Evolutionary conservation across 495 filamentous ascomycete genomes (phyloP).

Genomic region (Penicillium steckii): DNA sequence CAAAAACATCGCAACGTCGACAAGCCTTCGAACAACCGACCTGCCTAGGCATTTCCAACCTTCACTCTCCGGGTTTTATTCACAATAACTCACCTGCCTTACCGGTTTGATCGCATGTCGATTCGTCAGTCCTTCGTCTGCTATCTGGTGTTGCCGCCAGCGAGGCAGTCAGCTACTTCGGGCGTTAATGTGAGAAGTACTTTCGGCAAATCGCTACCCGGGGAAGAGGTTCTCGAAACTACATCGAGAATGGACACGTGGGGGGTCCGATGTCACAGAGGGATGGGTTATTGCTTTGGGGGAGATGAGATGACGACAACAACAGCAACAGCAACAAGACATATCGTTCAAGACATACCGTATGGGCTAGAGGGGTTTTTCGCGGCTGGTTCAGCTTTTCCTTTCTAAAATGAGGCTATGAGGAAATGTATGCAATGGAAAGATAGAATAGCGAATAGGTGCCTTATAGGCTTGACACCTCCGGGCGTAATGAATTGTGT

Average conservation of each 20-base stretch:
- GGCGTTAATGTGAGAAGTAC: neutral
- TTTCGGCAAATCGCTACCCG: neutral
- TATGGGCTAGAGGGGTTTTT: no score
- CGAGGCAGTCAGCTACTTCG: constrained; percentile 2
- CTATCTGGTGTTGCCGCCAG: constrained; percentile 9
- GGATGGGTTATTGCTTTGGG: no score
- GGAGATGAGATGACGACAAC: no score
- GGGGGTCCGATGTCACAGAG: neutral
- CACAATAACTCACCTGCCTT: constrained; percentile 7
- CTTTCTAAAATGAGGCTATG: no score
- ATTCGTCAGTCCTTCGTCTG: constrained; percentile 5
- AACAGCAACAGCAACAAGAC: no score
- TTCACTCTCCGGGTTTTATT: neutral
- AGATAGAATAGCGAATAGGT: no score
- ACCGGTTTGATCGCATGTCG: constrained; percentile 6
- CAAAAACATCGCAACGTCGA: constrained; percentile 1
- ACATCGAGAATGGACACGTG: neutral
- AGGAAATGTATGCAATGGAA: no score
- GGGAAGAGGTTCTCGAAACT: neutral
- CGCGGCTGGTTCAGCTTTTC: no score
- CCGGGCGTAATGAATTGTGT: no score
- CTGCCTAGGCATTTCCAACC: constrained; percentile 1
- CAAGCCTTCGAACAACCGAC: constrained; percentile 1
- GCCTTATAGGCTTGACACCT: no score
- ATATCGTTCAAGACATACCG: no score